phyloP scores from a whole-genome alignment of 2,329 filamentous ascomycete species.

The Fusarium mangiferae region DNA sequence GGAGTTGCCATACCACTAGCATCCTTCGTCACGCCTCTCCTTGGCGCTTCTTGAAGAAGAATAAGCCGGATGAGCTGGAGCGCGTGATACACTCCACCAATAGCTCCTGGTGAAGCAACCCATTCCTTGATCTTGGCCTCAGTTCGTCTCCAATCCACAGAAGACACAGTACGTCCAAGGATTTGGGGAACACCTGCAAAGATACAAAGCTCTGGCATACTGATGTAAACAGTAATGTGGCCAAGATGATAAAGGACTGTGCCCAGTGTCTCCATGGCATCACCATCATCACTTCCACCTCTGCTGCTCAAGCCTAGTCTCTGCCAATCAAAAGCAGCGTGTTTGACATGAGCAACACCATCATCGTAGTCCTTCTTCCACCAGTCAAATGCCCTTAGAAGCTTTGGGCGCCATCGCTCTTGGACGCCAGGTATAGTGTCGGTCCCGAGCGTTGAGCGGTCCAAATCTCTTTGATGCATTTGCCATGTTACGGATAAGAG shows the following conservation, averaged over 20 bases:
- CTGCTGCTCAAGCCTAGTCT: conserved; percentile 39
- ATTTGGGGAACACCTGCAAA: conserved; percentile 44
- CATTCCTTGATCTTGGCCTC: conserved; percentile 45
- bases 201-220: conserved; percentile 45
- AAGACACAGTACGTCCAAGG: conserved; percentile 42
- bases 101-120: conserved; percentile 43
- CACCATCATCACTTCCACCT: conserved; percentile 43
- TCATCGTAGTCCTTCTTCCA: conserved; percentile 46
- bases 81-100: conserved; percentile 44
- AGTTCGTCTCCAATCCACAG: conserved; percentile 43
- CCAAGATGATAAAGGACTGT: conserved; percentile 44
- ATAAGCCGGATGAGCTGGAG: conserved; percentile 43
- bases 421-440: conserved; percentile 43
- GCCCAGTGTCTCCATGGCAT: conserved; percentile 43
- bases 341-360: conserved; percentile 42
- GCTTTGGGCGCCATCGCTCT: conserved; percentile 43
- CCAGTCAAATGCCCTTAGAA: conserved; percentile 44
- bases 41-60: conserved; percentile 37
- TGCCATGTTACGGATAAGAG: conserved; percentile 44
- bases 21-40: conserved; percentile 20
- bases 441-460: conserved; percentile 39
- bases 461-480: conserved; percentile 44
- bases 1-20: conserved; percentile 14
- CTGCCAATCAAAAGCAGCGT: conserved; percentile 45
- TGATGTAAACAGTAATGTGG: conserved; percentile 45